These are phyloP conservation scores for Arthromyces matolae DNA, from an alignment of 768 basidiomycete genomes.

Conservation along the genomic window DNA sequence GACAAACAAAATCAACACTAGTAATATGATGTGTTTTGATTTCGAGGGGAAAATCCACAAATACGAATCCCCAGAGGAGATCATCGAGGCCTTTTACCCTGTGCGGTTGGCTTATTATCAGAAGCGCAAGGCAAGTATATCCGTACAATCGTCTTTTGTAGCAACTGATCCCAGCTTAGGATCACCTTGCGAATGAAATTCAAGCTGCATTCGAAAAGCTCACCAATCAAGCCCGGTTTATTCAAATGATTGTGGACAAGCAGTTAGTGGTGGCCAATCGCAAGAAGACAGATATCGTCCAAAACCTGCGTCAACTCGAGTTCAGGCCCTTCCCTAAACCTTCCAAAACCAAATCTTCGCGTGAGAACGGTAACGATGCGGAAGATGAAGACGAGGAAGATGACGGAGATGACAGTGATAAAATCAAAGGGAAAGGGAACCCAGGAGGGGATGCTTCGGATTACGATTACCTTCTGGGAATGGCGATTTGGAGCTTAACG, in stretches of 20 bases:
- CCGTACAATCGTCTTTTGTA: not conserved
- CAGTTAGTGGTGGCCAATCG: constrained; percentile 81
- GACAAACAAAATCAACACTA: constrained; percentile 75
- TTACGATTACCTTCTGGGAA: constrained; percentile 91
- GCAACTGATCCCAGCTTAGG: constrained; percentile 41
- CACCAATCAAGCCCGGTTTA: constrained; percentile 93
- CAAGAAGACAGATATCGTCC: constrained; percentile 83
- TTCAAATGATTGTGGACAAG: constrained; percentile 91
- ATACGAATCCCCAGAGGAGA: constrained; percentile 85
- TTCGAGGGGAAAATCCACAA: constrained; percentile 93
- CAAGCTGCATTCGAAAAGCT: constrained; percentile 79
- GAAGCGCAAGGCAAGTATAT: constrained; percentile 76
- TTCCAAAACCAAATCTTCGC: constrained; percentile 47
- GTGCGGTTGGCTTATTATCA: constrained; percentile 87
- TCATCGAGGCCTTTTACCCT: constrained; percentile 91
- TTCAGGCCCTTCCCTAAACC: constrained; percentile 93
- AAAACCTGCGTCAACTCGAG: constrained; percentile 74
- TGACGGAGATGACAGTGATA: constrained; percentile 27
- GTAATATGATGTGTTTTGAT: constrained; percentile 99
- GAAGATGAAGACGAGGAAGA: constrained; percentile 46
- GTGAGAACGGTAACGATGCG: constrained; percentile 49
- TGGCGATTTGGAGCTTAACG: constrained; percentile 95
- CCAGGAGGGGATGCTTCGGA: constrained; percentile 49
- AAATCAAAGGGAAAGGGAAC: constrained; percentile 14
- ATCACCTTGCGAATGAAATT: constrained; percentile 78